Base-by-base conservation (phyloP, 345 rosid genomes). In the Salix dunnii region DNA sequence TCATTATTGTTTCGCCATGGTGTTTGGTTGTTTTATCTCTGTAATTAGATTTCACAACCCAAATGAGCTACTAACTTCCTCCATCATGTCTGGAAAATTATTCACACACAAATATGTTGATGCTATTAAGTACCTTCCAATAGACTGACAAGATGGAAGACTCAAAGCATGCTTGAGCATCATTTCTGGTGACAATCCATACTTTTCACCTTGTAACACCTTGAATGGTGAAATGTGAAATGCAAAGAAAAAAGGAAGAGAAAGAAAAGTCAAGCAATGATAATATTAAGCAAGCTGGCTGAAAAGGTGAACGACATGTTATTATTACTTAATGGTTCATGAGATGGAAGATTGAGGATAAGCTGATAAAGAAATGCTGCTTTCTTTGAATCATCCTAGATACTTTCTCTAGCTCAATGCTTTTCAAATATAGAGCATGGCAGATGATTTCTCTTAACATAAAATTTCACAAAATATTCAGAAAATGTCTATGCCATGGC, bases 141-240 rank as follows among this genome's bases (percentile, higher is more conserved):
- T 77, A 77, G 93, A 90, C 70, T 49, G 78, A 83, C 66, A 79
- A 75, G 93, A 93, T 71, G 91, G 90, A 77, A 88, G 81, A 60
- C 85, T 83, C 72, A 85, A 85, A 68, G 89, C 90, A 82, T 77
- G 80, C 82, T 89, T 83, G 76, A 89, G 80, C 76, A 90, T 76
- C 65, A 75, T 78, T 72, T 92, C 88, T 13, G 79, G 79, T 71
- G 86, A 82, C 48, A 85, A 76, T 74, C 83, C 94, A 82, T 70
- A 38, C 68, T 71, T 78, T 78, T 84, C 89, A 70, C 82, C 80
- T 70, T 81, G 79, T 43, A 82, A 66, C 74, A 67, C 78, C 91
- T 89, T 81, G 76, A 81, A 51, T 5, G 17, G 21, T n/a, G 21
- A 65, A 67, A 72, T 18, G 13, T 7, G 33, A 61, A 9, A 49